phyloP scores from a whole-genome alignment of 1,284 basidiomycete genomes.

The Naganishia sp. region DNA sequence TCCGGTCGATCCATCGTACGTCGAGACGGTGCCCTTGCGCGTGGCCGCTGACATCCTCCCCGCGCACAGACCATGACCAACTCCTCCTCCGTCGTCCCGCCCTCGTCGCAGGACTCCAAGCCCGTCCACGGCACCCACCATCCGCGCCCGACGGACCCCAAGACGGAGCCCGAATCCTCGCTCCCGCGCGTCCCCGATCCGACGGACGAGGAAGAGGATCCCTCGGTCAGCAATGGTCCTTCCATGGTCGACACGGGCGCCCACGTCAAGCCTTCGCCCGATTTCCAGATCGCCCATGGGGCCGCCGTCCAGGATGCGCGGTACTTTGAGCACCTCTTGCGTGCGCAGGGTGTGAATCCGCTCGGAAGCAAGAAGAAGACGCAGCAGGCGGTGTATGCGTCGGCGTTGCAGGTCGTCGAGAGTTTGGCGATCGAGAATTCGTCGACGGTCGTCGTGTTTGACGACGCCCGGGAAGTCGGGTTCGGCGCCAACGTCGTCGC shows the following conservation, averaged over 20 bases:
- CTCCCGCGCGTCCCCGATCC: constrained; percentile 18
- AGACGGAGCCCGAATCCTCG: constrained; percentile 31
- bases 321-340: constrained; percentile 22
- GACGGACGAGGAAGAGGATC: constrained; percentile 18
- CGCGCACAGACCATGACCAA: constrained; percentile 9
- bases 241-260: constrained; percentile 29
- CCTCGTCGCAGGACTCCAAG: not conserved
- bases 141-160: constrained; percentile 25
- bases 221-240: constrained; percentile 24
- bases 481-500: constrained; percentile 42
- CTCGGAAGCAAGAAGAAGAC: not conserved
- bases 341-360: constrained; percentile 8
- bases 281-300: constrained; percentile 24
- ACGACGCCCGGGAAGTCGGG: constrained; percentile 50
- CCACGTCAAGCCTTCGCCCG: constrained; percentile 7
- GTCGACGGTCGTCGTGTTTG: constrained; percentile 51
- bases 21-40: no score
- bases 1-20: no score
- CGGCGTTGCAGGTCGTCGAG: constrained; percentile 49
- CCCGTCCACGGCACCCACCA: constrained; percentile 17
- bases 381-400: constrained; percentile 47
- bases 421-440: constrained; percentile 48
- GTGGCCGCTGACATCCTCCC: no score
- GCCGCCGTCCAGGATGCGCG: constrained; percentile 4
- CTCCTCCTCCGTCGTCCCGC: constrained; percentile 20